Conservation (phyloP, 2,329 filamentous ascomycete genomes). For the Teratosphaeriaceae sp. region DNA sequence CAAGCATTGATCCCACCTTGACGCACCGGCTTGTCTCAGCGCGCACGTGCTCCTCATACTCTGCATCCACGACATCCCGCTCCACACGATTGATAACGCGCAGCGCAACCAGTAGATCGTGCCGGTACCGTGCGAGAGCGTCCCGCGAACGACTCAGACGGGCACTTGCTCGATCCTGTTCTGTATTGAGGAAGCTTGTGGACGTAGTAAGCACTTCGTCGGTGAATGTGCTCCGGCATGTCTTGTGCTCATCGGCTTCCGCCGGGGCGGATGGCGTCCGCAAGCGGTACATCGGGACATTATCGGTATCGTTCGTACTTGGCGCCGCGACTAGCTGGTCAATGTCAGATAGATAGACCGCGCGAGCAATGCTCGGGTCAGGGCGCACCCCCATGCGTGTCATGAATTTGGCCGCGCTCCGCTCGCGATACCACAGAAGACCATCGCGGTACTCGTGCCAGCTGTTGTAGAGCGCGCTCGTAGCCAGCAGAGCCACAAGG, state of each 20-base stretch:
- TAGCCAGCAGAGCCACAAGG: conserved; percentile 59
- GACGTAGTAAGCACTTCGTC: conserved; percentile 14
- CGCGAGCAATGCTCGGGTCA: conserved; percentile 73
- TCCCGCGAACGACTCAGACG: conserved; percentile 75
- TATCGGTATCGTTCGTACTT: conserved; percentile 11
- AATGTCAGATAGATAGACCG: conserved; percentile 76
- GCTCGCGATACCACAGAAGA: conserved; percentile 78
- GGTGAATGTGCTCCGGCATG: conserved; percentile 28
- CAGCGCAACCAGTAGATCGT: conserved; percentile 86
- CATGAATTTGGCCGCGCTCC: conserved; percentile 77
- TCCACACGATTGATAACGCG: conserved; percentile 86
- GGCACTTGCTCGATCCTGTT: conserved; percentile 7
- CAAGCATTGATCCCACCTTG: conserved; percentile 49
- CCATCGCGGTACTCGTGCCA: conserved; percentile 68
- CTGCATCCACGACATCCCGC: conserved; percentile 72
- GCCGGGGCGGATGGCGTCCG: not conserved
- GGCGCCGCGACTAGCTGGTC: conserved; percentile 50
- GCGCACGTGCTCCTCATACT: conserved; percentile 89
- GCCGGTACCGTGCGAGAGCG: conserved; percentile 73
- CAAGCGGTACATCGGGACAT: conserved; percentile 5
- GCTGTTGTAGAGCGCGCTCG: conserved; percentile 67
- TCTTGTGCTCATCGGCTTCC: conserved; percentile 1
- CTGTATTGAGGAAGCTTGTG: conserved; percentile 1
- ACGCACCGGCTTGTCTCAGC: conserved; percentile 73
- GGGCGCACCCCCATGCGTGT: conserved; percentile 69